Evolutionary conservation across 768 basidiomycete species (phyloP), one percentile per base, ranked within the genome.

Genomic region (Naganishia antarctica): DNA sequence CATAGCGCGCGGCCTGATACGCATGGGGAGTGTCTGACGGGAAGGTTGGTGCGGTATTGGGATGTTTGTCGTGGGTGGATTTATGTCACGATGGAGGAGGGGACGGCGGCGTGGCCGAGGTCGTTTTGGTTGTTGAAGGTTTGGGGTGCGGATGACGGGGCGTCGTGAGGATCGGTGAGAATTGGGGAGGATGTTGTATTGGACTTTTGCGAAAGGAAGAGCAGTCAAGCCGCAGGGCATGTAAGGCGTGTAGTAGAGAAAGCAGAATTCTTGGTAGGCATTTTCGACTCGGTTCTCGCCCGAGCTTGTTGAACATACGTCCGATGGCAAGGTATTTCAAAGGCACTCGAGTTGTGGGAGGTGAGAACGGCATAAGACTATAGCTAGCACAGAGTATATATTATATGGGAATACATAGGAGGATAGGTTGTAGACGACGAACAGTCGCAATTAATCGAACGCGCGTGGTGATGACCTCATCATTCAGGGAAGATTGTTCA

Each of bases 81-180:
- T n/a, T 3, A 6, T 57, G 16, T 18, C 31, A 0, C 43, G 43
- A 44, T 15, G 18, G 43, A 15, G 43, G 53, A 37, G 13, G 23
- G 11, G 23, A 53, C 40, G 37, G 34, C 15, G n/a, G 37, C 7
- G 32, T 26, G 37, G 11, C 53, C 53, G n/a, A 2, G 23, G 53
- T 53, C 51, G 51, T 53, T 53, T 40, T 57, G 53, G 53, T 26
- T 57, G 53, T 15, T 53, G 1, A 2, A 8, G 29, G 28, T 18
- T 4, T 16, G 47, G 21, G 13, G n/a, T 48, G n/a, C 7, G 21
- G 26, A 13, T 5, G 13, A 23, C 26, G 25, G 21, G 26, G 7
- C 13, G 23, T 26, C 26, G 47, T 48, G 26, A n/a, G n/a, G n/a
- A n/a, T n/a, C n/a, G n/a, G n/a, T n/a, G n/a, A n/a, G n/a, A n/a